These are phyloP conservation scores for Trichosporon asahii DNA, from an alignment of 1,284 basidiomycete species.

Conservation along the genomic window DNA sequence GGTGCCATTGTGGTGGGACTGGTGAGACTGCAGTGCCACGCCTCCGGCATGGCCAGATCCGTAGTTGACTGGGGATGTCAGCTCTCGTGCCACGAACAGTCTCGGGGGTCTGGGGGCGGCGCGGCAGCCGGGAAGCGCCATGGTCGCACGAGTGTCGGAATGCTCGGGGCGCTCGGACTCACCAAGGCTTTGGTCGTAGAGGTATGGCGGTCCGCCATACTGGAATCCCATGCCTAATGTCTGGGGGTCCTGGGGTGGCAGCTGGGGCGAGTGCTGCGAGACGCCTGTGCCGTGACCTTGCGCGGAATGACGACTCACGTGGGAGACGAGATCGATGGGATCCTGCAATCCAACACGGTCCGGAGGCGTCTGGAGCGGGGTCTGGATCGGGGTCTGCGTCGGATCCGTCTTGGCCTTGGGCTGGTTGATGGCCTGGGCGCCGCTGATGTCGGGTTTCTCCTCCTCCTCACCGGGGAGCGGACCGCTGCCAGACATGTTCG, in stretches of 20 bases:
- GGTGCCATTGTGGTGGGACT: background rate
- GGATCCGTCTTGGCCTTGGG: background rate
- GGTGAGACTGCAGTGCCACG: background rate
- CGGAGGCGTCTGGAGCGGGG: background rate
- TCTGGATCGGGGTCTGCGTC: background rate
- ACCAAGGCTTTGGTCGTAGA: conserved; percentile 1
- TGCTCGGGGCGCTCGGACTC: background rate
- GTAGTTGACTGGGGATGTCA: background rate
- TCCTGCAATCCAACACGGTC: background rate
- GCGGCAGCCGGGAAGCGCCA: background rate
- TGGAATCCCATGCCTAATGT: background rate
- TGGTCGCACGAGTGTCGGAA: background rate
- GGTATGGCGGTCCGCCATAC: background rate
- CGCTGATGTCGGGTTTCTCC: background rate
- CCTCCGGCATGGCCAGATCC: background rate
- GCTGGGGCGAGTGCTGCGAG: background rate
- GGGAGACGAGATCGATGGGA: background rate
- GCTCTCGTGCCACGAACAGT: background rate
- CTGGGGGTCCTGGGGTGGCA: background rate
- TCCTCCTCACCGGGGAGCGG: background rate
- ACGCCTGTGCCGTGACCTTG: background rate
- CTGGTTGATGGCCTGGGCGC: background rate
- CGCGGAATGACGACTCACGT: background rate
- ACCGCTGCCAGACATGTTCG: background rate
- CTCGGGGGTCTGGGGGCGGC: background rate